Percentiles rank a stretch among this genome's conserved stretches.
These are phyloP conservation scores for Podospora comata DNA, from an alignment of 495 filamentous ascomycete species.

Conservation along the genomic window DNA sequence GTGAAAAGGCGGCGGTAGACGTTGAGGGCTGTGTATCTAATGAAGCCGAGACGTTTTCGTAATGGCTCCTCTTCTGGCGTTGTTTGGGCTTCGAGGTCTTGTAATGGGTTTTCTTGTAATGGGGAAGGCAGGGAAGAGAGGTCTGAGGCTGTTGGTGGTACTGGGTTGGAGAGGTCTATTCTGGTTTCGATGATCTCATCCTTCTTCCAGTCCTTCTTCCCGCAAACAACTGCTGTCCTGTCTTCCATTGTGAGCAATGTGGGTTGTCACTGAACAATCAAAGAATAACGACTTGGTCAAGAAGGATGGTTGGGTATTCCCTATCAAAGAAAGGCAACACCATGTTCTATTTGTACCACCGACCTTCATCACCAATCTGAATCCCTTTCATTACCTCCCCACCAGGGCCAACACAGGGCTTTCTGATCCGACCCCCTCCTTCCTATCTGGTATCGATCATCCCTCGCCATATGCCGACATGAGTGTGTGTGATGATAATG, in stretches of 20 bases:
- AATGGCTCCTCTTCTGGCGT: conserved; percentile 16
- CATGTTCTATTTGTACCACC: neutral
- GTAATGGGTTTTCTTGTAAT: conserved; percentile 14
- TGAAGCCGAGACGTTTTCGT: conserved; percentile 29
- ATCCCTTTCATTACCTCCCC: no score
- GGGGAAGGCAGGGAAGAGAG: conserved; percentile 4
- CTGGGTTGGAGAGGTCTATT: conserved; percentile 7
- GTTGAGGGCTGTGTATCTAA: conserved; percentile 33
- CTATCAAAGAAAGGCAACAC: neutral
- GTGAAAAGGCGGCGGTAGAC: conserved; percentile 37
- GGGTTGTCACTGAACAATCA: neutral
- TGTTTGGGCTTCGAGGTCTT: conserved; percentile 27
- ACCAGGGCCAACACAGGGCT: no score
- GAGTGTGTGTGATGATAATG: no score
- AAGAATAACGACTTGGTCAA: neutral
- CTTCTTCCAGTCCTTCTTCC: neutral
- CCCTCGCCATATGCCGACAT: no score
- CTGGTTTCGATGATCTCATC: conserved; percentile 6
- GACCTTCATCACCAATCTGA: no score
- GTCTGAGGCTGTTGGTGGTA: conserved; percentile 1
- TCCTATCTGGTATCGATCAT: no score
- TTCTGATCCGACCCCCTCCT: no score
- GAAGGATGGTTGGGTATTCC: neutral
- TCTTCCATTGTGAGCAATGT: neutral
- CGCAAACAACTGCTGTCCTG: neutral